Percentiles rank a stretch among this genome's conserved stretches.
Evolutionary conservation across 768 basidiomycete genomes (phyloP).

Genomic region (Amanita fuliginea): DNA sequence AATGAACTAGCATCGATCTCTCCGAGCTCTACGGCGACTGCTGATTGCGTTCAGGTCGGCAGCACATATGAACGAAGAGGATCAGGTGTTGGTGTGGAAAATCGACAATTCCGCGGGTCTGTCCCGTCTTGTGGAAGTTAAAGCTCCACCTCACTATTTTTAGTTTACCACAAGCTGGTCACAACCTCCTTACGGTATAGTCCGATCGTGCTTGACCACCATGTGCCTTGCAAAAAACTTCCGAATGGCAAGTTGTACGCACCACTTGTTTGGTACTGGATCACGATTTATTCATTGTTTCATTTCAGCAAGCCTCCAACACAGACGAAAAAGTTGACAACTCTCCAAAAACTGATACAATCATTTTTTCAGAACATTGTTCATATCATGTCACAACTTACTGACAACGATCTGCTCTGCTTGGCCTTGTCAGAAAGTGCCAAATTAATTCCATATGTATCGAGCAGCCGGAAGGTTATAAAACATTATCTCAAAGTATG

Average conservation of each 20-base stretch:
- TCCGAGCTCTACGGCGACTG: conserved; percentile 74
- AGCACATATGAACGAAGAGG: conserved; percentile 80
- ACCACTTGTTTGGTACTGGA: conserved; percentile 1
- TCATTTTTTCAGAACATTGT: conserved; percentile 87
- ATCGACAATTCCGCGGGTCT: conserved; percentile 74
- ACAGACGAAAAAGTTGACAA: conserved; percentile 71
- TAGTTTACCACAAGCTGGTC: conserved; percentile 93
- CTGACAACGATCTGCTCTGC: conserved; percentile 51
- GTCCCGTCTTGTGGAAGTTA: not conserved
- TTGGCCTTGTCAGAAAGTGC: conserved; percentile 76
- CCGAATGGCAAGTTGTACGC: conserved; percentile 80
- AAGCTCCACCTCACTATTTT: conserved; percentile 3
- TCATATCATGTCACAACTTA: conserved; percentile 66
- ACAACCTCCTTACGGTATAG: conserved; percentile 83
- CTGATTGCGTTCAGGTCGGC: conserved; percentile 89
- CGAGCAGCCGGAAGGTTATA: conserved; percentile 73
- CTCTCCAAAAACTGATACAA: conserved; percentile 76
- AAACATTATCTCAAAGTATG: conserved; percentile 79
- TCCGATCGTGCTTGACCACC: conserved; percentile 78
- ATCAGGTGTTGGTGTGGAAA: conserved; percentile 69
- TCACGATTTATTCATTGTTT: conserved; percentile 2
- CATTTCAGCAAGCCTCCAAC: conserved; percentile 69
- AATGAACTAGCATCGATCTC: conserved; percentile 59
- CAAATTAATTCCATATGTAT: conserved; percentile 83
- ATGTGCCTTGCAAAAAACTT: conserved; percentile 78